These are phyloP conservation scores for Microbotryum intermedium DNA, from an alignment of 1,284 basidiomycete genomes.

Conservation along the genomic window DNA sequence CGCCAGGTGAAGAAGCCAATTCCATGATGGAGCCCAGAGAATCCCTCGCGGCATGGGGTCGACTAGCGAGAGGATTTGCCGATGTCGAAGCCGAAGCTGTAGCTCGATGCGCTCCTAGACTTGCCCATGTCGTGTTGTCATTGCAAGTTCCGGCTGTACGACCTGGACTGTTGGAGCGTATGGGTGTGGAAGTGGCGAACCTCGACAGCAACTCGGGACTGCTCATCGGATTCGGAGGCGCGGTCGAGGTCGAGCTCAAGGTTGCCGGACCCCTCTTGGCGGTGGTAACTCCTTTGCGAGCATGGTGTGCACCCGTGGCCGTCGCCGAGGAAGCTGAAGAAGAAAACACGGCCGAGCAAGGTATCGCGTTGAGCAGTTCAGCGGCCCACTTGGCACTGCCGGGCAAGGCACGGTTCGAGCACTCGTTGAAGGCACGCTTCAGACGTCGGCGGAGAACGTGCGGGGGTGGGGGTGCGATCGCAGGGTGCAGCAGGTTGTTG, in stretches of 20 bases:
- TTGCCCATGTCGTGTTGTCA: neutral
- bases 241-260: neutral
- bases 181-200: neutral
- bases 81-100: neutral
- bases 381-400: conserved; percentile 25
- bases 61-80: no score
- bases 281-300: neutral
- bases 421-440: no score
- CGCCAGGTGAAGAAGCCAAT: neutral
- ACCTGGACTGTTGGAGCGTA: neutral
- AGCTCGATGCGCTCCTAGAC: neutral
- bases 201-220: neutral
- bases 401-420: conserved; percentile 12
- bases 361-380: conserved; percentile 20
- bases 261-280: neutral
- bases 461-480: no score
- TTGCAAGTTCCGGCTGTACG: neutral
- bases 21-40: neutral
- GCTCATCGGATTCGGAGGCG: neutral
- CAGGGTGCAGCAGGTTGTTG: no score
- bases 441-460: no score
- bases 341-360: neutral
- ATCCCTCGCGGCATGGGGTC: neutral
- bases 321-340: neutral
- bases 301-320: neutral